Base-by-base conservation (phyloP, 352 stramenopile species). In the Globisporangium lucens region DNA sequence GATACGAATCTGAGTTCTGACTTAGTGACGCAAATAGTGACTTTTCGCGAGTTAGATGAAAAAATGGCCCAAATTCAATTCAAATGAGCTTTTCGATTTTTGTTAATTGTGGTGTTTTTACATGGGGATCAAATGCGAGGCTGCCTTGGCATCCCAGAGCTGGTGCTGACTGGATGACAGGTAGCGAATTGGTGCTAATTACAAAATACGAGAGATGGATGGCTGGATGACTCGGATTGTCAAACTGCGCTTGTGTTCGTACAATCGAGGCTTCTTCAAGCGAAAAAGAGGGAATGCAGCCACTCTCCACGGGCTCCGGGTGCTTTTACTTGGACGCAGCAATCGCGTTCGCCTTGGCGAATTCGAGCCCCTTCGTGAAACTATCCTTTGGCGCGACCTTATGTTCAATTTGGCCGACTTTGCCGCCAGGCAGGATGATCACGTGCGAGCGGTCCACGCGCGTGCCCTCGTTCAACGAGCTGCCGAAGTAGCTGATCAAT, bases 391-490 rank as follows among this genome's bases (percentile, higher is more conserved):
- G 89, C 52, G 80, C 76, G 61, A 94, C 85, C 66, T 90, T 83
- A 69, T 74, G 75, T 65, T 89, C 72, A 41, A 96, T 82, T 59
- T 96, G 73, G 56, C 82, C 87, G 20, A 96, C 69, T 41, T 83
- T 83, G 47, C 85, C 87, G 43, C 89, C 89, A n/a, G 82, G 79
- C 38, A 91, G 72, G 33, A 96, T 63, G 67, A 96, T 91, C 69
- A 94, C 85, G 60, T 96, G 89, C 76, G 89, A 96, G 61, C 89
- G 87, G 59, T 93, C 68, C 10, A 96, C 81, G 46, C 74, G 82
- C 72, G 75, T 79, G 27, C 83, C 81, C 20, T 78, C 78, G 49
- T 81, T 80, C 46, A 74, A 71, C 20, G 85, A 94, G 76, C 81
- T 94, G 56, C 89, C 89, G 66, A 96, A 95, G 71, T 86, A 80